Percentiles rank a stretch among this genome's conserved stretches.
Evolutionary conservation across 768 basidiomycete species (phyloP).

Genomic region (Trametes sanguinea): DNA sequence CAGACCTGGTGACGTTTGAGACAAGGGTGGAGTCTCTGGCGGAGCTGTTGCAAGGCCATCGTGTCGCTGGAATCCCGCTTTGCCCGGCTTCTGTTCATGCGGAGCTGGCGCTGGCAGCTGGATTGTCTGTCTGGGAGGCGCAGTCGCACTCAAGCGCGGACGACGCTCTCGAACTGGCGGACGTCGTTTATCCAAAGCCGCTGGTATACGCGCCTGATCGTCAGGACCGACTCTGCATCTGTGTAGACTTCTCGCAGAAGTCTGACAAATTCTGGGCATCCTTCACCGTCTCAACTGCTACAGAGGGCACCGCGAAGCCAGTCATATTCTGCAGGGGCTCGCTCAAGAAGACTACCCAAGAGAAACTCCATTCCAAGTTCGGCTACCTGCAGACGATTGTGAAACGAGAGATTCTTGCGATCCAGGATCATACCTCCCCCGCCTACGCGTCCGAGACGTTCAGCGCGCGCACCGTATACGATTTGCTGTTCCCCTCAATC

Average conservation of each 20-base stretch:
- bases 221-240: slow-evolving; percentile 39
- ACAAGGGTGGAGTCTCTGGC: slow-evolving; percentile 49
- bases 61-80: slow-evolving; percentile 46
- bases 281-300: slow-evolving; percentile 42
- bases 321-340: slow-evolving; percentile 4
- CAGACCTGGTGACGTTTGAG: slow-evolving; percentile 44
- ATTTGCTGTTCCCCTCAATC: slow-evolving; percentile 67
- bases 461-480: slow-evolving; percentile 57
- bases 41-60: slow-evolving; percentile 54
- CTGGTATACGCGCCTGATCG: slow-evolving; percentile 47
- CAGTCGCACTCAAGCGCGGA: slow-evolving; percentile 31
- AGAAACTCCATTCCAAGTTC: slow-evolving; percentile 29
- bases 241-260: slow-evolving; percentile 20
- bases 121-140: slow-evolving; percentile 40
- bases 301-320: slow-evolving; percentile 30
- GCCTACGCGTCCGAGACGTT: slow-evolving; percentile 45
- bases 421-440: slow-evolving; percentile 19
- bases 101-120: slow-evolving; percentile 53
- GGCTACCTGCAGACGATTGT: slow-evolving; percentile 38
- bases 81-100: slow-evolving; percentile 71
- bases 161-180: slow-evolving; percentile 42
- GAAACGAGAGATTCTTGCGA: slow-evolving; percentile 27
- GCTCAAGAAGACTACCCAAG: background rate
- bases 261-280: slow-evolving; percentile 46
- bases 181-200: slow-evolving; percentile 53